Conservation (phyloP, 768 basidiomycete genomes). For the Naematelia encephala region DNA sequence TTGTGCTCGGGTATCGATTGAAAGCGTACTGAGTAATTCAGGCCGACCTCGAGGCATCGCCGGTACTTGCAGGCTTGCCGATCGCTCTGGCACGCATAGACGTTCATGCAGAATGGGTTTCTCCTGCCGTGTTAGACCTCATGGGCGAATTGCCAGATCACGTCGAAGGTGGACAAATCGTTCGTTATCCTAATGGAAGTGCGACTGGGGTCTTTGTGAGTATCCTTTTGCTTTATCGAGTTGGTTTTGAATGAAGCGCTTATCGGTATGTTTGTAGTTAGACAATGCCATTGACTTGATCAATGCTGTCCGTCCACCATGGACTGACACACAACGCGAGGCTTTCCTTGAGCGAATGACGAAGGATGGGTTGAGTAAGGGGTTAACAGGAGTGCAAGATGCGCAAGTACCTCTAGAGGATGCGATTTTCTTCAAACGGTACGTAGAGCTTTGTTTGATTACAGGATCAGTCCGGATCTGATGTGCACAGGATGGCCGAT, state of each 20-base stretch:
- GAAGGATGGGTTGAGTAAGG: slow-evolving; percentile 67
- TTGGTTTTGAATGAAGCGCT: neutral
- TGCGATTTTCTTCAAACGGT: slow-evolving; percentile 68
- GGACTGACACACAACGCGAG: slow-evolving; percentile 60
- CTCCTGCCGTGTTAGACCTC: slow-evolving; percentile 61
- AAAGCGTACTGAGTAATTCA: slow-evolving; percentile 42
- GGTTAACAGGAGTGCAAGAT: slow-evolving; percentile 84
- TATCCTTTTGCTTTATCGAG: neutral
- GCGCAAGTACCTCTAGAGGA: slow-evolving; percentile 58
- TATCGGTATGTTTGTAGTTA: slow-evolving; percentile 47
- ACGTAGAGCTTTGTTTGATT: slow-evolving; percentile 42
- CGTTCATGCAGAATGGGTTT: slow-evolving; percentile 83
- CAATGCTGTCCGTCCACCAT: slow-evolving; percentile 58
- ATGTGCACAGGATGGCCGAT: slow-evolving; percentile 62
- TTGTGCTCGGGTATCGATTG: no score
- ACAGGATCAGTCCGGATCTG: no score
- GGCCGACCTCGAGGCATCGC: slow-evolving; percentile 71
- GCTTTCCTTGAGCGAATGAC: slow-evolving; percentile 65
- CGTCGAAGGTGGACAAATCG: slow-evolving; percentile 72
- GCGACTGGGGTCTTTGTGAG: slow-evolving; percentile 62
- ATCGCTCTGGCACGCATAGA: slow-evolving; percentile 77
- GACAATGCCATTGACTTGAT: slow-evolving; percentile 85
- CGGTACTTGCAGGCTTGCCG: slow-evolving; percentile 63
- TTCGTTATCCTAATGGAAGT: slow-evolving; percentile 61
- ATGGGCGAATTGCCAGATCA: slow-evolving; percentile 61